Base-by-base conservation (phyloP, 2,329 filamentous ascomycete species). In the Chaetomium globosum region DNA sequence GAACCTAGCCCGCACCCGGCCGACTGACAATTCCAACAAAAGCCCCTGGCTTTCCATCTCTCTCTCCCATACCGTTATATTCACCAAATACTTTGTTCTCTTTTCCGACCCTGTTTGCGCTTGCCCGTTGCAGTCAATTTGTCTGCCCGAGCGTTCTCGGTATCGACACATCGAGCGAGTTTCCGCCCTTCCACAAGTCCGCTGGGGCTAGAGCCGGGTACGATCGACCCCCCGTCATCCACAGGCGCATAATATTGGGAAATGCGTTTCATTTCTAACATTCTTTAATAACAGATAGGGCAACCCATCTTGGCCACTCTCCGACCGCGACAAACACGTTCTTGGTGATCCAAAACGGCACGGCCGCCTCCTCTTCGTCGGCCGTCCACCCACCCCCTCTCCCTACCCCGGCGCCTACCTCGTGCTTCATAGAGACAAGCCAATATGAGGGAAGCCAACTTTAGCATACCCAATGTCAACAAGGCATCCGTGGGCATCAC, bases 391-490 rank as follows among this genome's bases (percentile, higher is more conserved):
- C 39, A 36, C 36, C 33, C 63, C 60, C 26, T 67, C 69, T 64
- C 67, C 67, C 70, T 68, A 63, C 64, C 64, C 70, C 71, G 70
- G 72, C 68, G 70, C 70, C 69, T 65, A 69, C 70, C 71, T 68
- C 71, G 65, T 69, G 67, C 49, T 64, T 61, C 69, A 65, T 71
- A 68, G 72, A 70, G 72, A 72, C 69, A 67, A 72, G 66, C 69
- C 86, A 94, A 78, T 80, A 99, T 99, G 95, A 92, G 95, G 83
- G 95, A 99, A 87, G 93, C 97, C 82, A 98, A 98, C 81, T 98
- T 98, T 81, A 97, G 93, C 82, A 97, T 98, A 77, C 94, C 95
- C 62, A 97, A 95, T 85, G 93, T 96, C 86, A 98, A 98, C 81
- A 98, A 98, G 89, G 95, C 95, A 75, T 97, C 94, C 65, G 75